Base-by-base conservation (phyloP, 1,139 yeast genomes). In the Geotrichum siamense region DNA sequence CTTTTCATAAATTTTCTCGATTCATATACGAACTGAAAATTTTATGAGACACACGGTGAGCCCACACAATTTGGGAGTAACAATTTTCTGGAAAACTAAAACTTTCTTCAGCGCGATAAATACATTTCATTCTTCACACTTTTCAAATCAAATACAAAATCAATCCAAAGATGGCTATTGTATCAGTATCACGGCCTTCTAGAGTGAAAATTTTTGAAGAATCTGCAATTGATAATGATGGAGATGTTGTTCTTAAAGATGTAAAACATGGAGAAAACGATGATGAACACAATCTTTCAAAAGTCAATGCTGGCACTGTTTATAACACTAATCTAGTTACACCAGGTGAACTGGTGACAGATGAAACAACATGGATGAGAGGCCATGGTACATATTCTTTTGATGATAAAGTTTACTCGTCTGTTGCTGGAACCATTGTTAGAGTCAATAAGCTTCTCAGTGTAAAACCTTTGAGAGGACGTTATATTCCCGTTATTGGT, bases 281-380 rank as follows among this genome's bases (percentile, higher is more conserved):
- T 29, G 53, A 51, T 21, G 41, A 21, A 5, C 13, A 17, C 10
- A 43, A 47, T 17, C 20, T 45, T 15, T 35, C 41, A 5, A 45
- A 41, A 9, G 33, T 29, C 6, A 42, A 39, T 26, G 43, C 47
- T 8, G 49, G 48, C 15, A 48, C 48, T 3, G 49, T 43, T 16
- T 38, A 48, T 26, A 46, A 43, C 25, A 45, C 47, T 16, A 41
- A 47, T 17, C 53, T 81, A 10, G 95, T 91, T 15, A 86, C 96
- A 0, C 99, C 99, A 0, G 99, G 99, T n/a, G 97, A 93, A 60
- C 68, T 89, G 45, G 85, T 93, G 15, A 91, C 98, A 0, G 94
- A 84, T 55, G 98, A 93, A 58, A 87, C 96, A 5, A 75, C 82
- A 3, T 91, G 97, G 96, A 93, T 93, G 98, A 78, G 47, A 61